These are phyloP conservation scores for Solanum hybrid DNA, from an alignment of 305 asterid genomes.

Conservation along the genomic window DNA sequence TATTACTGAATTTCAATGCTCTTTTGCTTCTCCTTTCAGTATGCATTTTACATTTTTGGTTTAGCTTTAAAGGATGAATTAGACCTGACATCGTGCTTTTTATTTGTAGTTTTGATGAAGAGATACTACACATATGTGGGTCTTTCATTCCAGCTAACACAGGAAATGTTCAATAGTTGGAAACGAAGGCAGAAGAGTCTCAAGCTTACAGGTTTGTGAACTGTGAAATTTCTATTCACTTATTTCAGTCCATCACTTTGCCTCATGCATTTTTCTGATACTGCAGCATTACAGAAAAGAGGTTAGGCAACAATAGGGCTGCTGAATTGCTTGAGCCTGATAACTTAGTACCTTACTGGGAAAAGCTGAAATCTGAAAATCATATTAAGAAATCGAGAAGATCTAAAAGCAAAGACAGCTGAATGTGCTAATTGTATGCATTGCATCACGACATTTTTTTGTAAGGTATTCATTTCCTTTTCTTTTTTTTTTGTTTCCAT, in stretches of 20 bases:
- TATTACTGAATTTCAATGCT: background rate
- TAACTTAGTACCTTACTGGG: background rate
- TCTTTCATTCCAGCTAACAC: conserved; percentile 37
- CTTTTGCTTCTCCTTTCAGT: background rate
- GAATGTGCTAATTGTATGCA: background rate
- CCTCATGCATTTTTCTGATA: background rate
- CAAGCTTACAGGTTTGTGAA: conserved; percentile 33
- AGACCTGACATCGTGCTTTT: background rate
- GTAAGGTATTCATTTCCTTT: background rate
- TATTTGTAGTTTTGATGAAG: conserved; percentile 48
- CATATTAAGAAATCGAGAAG: background rate
- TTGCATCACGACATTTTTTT: background rate
- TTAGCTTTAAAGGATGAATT: background rate
- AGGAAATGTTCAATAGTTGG: conserved; percentile 50
- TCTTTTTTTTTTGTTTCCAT: background rate
- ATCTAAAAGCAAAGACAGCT: background rate
- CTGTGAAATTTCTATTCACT: background rate
- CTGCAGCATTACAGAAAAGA: background rate
- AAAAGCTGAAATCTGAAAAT: background rate
- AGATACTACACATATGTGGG: conserved; percentile 48
- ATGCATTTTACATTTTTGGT: background rate
- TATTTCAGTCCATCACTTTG: background rate
- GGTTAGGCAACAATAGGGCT: background rate
- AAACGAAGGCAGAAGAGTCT: conserved; percentile 29
- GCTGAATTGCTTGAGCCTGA: background rate